Base-by-base conservation (phyloP, 2,329 filamentous ascomycete species). In the Pyrenochaeta sp. region DNA sequence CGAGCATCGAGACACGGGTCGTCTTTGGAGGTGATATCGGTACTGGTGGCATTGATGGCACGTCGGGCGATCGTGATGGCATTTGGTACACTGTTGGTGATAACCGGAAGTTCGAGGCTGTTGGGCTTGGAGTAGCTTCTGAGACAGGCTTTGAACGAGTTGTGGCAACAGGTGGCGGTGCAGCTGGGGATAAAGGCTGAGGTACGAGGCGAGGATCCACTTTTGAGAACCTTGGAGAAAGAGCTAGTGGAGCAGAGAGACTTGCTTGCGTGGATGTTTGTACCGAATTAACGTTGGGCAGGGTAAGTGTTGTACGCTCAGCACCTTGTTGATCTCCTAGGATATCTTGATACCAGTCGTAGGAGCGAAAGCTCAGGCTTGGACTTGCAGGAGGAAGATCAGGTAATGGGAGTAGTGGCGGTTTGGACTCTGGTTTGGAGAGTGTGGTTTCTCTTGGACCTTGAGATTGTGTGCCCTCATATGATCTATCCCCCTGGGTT, bases 301-400 rank as follows among this genome's bases (percentile, higher is more conserved):
- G 10, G 9, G 50, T 19, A 12, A 58, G 56, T 5, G 52, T 51
- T 28, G 45, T 10, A 10, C 42, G 22, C 25, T 63, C 61, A 3
- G 53, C 54, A 28, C 51, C 52, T 24, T 54, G 34, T 13, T 58
- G 61, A 28, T 70, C 66, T 30, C 64, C 62, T 48, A 71, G 68
- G 19, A 71, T 71, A 24, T 69, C 68, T 42, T 68, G 67, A 46
- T 71, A 71, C 68, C 68, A 71, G 44, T 70, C 67, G 34, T 71
- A 71, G 7, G 68, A 70, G 28, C 58, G 61, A 28, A 69, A 70
- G 25, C 67, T 70, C 34, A 69, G 59, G 36, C 66, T 66, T 10
- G 68, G 66, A 27, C 66, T 69, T 43, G 68, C 66, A 12, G 68
- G 68, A 44, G 56, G 58, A 22, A 63, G 34, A n/a, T 64, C 65